phyloP scores from a whole-genome alignment of 352 stramenopile genomes.

The Elongisporangium undulatum region DNA sequence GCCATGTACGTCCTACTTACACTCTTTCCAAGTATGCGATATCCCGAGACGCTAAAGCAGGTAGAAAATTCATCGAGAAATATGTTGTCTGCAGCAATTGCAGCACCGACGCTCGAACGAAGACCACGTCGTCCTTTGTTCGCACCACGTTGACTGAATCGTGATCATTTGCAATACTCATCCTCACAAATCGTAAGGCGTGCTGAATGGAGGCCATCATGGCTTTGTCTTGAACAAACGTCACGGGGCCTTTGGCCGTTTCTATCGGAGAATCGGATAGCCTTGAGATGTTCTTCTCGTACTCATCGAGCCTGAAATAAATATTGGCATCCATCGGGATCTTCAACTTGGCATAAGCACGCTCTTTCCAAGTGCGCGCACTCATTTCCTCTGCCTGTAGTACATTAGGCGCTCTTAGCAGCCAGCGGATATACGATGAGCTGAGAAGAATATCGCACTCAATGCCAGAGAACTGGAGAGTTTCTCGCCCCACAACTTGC shows the following conservation, averaged over 20 bases:
- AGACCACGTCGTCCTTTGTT: neutral
- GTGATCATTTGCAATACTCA: neutral
- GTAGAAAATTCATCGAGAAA: constrained; percentile 8
- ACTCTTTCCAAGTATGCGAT: constrained; percentile 8
- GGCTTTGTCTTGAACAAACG: constrained; percentile 1
- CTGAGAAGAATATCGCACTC: constrained; percentile 15
- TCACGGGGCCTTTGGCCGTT: neutral
- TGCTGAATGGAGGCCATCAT: neutral
- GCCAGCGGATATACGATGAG: constrained; percentile 10
- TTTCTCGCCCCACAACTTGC: constrained; percentile 4
- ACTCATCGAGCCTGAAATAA: constrained; percentile 13
- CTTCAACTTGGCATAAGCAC: neutral
- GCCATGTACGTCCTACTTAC: constrained; percentile 1
- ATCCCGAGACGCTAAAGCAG: constrained; percentile 6
- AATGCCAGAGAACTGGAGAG: constrained; percentile 8
- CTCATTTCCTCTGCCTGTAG: too few relatives aligned
- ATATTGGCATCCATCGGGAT: constrained; percentile 7
- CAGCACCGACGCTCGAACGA: constrained; percentile 13
- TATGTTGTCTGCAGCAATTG: constrained; percentile 15
- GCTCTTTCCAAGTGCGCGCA: neutral
- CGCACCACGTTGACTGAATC: neutral
- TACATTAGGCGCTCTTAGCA: neutral
- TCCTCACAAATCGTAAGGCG: neutral
- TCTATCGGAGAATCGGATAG: neutral
- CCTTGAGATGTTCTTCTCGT: constrained; percentile 6